These are phyloP conservation scores for Canariomyces notabilis DNA, from an alignment of 2,329 filamentous ascomycete species.

Conservation along the genomic window DNA sequence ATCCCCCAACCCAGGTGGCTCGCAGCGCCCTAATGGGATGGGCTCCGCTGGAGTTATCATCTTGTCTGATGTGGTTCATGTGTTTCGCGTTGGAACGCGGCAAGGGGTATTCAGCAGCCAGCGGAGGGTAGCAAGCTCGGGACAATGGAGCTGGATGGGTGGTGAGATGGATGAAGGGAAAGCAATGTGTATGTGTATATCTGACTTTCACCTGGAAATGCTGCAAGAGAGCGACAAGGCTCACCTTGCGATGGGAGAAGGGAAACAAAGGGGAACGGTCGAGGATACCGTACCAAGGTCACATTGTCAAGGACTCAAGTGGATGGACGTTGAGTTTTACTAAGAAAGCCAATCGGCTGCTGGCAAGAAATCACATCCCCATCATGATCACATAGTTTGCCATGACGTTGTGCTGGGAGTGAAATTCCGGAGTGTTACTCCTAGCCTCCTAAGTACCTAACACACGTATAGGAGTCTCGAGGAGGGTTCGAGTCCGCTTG, in stretches of 20 bases:
- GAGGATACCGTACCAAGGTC: too few relatives aligned
- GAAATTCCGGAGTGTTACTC: too few relatives aligned
- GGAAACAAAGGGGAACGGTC: too few relatives aligned
- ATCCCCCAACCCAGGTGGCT: not conserved
- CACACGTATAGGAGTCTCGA: too few relatives aligned
- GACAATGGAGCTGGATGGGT: not conserved
- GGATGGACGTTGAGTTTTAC: too few relatives aligned
- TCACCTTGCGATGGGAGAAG: not conserved
- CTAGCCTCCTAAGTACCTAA: too few relatives aligned
- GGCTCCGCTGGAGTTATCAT: not conserved
- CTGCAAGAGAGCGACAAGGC: not conserved
- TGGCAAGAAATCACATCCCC: too few relatives aligned
- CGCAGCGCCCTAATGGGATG: not conserved
- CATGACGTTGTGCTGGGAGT: too few relatives aligned
- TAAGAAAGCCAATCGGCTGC: too few relatives aligned
- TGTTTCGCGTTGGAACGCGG: not conserved
- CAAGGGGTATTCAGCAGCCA: not conserved
- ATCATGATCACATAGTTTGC: too few relatives aligned
- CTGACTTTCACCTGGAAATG: not conserved
- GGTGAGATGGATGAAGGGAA: not conserved
- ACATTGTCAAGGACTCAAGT: too few relatives aligned
- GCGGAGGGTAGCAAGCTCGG: not conserved
- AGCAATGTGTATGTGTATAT: not conserved
- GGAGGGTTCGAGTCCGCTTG: too few relatives aligned
- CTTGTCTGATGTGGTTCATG: not conserved